A percentile compares a stretch with the other conserved stretches of the same genome.
Conservation (phyloP, 2,329 filamentous ascomycete species). For the Aspergillus neotritici region DNA sequence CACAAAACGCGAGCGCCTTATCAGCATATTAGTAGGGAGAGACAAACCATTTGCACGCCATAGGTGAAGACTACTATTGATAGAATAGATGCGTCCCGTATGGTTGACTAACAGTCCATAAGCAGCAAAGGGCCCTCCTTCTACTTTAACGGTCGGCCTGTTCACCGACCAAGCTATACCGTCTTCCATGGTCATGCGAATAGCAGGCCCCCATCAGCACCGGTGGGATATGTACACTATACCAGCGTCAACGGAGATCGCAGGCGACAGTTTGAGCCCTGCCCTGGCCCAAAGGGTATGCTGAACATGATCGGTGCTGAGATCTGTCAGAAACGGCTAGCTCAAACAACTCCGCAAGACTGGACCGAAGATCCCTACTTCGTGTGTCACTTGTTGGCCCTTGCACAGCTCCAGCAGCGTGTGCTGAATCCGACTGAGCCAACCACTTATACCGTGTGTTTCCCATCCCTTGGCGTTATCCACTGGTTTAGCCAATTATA, state of each 20-base stretch:
- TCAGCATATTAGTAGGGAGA: no score
- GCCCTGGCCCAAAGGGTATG: neutral
- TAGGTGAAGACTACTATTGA: no score
- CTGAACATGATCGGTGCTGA: neutral
- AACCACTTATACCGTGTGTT: slow-evolving; percentile 6
- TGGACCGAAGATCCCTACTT: slow-evolving; percentile 15
- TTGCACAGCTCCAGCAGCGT: slow-evolving; percentile 12
- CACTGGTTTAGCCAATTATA: no score
- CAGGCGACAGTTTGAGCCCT: no score
- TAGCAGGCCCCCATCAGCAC: neutral
- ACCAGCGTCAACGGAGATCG: slow-evolving; percentile 4
- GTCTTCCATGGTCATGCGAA: slow-evolving; percentile 3
- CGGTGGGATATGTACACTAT: slow-evolving; percentile 11
- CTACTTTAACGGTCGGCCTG: slow-evolving; percentile 7
- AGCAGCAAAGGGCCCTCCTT: slow-evolving; percentile 8
- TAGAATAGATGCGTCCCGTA: no score
- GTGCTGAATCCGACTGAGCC: neutral
- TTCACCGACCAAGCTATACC: slow-evolving; percentile 7
- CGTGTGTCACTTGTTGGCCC: slow-evolving; percentile 10
- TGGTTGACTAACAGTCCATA: no score
- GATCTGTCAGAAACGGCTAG: slow-evolving; percentile 2
- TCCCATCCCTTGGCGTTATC: neutral
- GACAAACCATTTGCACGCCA: no score
- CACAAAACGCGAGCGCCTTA: no score
- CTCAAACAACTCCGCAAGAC: slow-evolving; percentile 8